phyloP scores from a whole-genome alignment of 352 stramenopile genomes.

The Thalassiosira hispida region DNA sequence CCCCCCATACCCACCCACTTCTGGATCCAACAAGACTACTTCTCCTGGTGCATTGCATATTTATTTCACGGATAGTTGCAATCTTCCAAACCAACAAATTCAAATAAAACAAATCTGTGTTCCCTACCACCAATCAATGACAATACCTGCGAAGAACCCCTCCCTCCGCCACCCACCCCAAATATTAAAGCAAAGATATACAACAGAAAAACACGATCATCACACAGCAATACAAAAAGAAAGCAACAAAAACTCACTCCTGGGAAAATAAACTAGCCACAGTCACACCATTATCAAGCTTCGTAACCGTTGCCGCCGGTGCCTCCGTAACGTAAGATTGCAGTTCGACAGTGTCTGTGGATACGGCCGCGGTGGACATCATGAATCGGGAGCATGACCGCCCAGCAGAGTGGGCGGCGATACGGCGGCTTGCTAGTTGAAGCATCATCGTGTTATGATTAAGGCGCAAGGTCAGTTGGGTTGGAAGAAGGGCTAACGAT shows the following conservation, averaged over 20 bases:
- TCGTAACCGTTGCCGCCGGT: slow-evolving; percentile 15
- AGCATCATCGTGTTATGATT: slow-evolving; percentile 11
- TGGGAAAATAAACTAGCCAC: slow-evolving; percentile 23
- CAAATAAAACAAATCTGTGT: no score
- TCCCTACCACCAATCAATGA: no score
- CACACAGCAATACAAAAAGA: neutral
- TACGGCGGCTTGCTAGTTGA: slow-evolving; percentile 6
- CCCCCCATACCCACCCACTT: no score
- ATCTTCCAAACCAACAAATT: no score
- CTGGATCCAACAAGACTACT: no score
- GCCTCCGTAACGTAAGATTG: slow-evolving; percentile 15
- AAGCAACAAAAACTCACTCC: slow-evolving; percentile 9
- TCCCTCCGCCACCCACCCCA: no score
- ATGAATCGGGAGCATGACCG: neutral
- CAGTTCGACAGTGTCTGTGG: neutral
- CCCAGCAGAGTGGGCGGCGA: neutral
- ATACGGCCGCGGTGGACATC: neutral
- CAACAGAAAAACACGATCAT: neutral
- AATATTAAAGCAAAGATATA: no score
- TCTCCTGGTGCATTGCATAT: no score
- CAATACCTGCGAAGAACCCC: no score
- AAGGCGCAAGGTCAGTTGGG: no score
- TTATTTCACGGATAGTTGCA: no score
- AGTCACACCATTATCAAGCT: slow-evolving; percentile 32
- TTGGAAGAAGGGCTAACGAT: no score